Conservation (phyloP, 2,329 filamentous ascomycete genomes). For the Byssothecium circinans region DNA sequence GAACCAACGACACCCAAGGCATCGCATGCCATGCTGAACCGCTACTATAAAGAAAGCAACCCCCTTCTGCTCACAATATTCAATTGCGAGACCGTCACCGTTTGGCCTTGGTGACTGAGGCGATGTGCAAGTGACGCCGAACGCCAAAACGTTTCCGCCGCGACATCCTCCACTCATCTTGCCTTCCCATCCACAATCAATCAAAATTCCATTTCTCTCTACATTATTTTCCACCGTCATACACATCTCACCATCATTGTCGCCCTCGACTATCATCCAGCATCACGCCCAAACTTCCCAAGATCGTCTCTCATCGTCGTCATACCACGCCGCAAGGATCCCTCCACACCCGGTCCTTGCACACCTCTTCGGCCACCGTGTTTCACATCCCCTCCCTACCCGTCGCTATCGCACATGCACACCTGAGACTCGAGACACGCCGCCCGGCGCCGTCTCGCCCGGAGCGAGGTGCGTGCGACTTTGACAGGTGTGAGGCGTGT, state of each 20-base stretch:
- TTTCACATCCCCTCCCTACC: slow-evolving; percentile 12
- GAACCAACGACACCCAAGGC: no score
- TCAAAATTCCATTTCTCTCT: slow-evolving; percentile 4
- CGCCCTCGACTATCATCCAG: no score
- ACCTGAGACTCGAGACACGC: slow-evolving; percentile 13
- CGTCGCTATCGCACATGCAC: not conserved
- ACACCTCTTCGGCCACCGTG: slow-evolving; percentile 5
- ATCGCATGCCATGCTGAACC: no score
- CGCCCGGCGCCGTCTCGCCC: slow-evolving; percentile 5
- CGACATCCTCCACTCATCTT: not conserved
- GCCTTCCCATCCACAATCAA: not conserved
- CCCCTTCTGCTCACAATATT: slow-evolving; percentile 3
- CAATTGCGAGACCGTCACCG: slow-evolving; percentile 32
- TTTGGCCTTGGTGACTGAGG: slow-evolving; percentile 25
- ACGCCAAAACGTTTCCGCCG: no score
- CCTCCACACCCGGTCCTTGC: no score
- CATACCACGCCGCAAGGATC: not conserved
- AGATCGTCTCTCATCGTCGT: not conserved
- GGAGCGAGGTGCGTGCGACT: no score
- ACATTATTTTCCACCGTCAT: not conserved
- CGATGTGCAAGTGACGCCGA: no score
- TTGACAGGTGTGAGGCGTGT: no score
- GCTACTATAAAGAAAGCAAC: not conserved
- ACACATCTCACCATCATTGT: not conserved
- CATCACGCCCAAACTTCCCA: not conserved